phyloP scores from a whole-genome alignment of 768 basidiomycete genomes.

The Leccinum broughii region DNA sequence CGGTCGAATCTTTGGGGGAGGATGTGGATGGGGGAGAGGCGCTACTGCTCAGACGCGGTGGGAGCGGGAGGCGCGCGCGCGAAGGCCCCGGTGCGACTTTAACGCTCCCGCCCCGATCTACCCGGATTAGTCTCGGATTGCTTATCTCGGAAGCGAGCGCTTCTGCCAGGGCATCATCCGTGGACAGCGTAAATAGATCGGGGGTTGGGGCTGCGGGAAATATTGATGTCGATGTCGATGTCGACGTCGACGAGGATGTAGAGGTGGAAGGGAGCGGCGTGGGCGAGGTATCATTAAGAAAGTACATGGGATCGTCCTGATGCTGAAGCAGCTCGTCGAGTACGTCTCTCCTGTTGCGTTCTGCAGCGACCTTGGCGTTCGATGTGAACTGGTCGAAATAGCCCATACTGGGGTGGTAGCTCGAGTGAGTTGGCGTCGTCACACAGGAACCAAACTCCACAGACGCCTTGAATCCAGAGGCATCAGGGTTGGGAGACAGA shows the following conservation, averaged over 20 bases:
- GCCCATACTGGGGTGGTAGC: constrained; percentile 34
- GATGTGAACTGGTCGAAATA: constrained; percentile 66
- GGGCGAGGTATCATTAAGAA: constrained; percentile 34
- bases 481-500: constrained; percentile 1
- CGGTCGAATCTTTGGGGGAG: constrained; percentile 17
- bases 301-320: constrained; percentile 72
- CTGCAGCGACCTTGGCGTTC: constrained; percentile 54
- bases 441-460: not conserved
- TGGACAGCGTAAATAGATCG: constrained; percentile 34
- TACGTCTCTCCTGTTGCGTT: constrained; percentile 51
- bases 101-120: constrained; percentile 10
- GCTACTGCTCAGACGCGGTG: constrained; percentile 24
- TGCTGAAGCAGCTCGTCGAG: constrained; percentile 65
- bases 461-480: not conserved
- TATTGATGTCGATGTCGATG: not conserved
- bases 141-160: constrained; percentile 36
- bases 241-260: not conserved
- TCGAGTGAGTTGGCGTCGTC: not conserved
- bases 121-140: constrained; percentile 10
- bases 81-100: constrained; percentile 12
- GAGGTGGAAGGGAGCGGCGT: constrained; percentile 9
- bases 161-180: constrained; percentile 39
- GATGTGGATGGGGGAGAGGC: constrained; percentile 28
- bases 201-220: constrained; percentile 31
- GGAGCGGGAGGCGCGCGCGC: constrained; percentile 17